phyloP scores from a whole-genome alignment of 306 rosid species.

The Lathyrus aphaca region DNA sequence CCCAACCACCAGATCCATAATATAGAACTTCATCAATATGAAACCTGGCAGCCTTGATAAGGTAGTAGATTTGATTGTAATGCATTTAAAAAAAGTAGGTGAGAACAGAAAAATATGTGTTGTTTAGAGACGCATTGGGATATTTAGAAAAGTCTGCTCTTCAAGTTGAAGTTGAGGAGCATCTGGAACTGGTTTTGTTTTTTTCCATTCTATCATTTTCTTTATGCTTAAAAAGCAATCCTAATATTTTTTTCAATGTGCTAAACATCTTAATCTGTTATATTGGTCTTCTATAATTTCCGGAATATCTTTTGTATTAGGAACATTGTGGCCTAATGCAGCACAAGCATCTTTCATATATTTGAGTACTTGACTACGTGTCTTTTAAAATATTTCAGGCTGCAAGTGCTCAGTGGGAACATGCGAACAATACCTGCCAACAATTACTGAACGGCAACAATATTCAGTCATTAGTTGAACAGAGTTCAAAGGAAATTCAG shows the following conservation, averaged over 20 bases:
- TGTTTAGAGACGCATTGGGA: not conserved
- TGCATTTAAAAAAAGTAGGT: not conserved
- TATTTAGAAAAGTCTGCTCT: not conserved
- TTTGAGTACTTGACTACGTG: constrained; percentile 18
- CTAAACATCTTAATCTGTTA: not conserved
- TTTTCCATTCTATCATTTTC: not conserved
- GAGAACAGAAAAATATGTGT: not conserved
- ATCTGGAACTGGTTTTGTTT: not conserved
- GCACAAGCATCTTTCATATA: not conserved
- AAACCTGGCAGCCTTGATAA: constrained; percentile 30
- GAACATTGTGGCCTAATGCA: constrained; percentile 16
- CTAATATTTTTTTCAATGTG: not conserved
- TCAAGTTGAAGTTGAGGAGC: not conserved
- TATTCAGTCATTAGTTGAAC: constrained; percentile 55
- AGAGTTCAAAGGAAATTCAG: constrained; percentile 67
- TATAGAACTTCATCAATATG: constrained; percentile 26
- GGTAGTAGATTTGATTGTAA: constrained; percentile 29
- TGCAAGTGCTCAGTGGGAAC: constrained; percentile 80
- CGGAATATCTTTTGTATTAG: not conserved
- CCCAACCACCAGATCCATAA: constrained; percentile 18
- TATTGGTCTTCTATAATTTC: not conserved
- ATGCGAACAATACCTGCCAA: constrained; percentile 52
- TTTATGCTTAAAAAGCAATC: constrained; percentile 2
- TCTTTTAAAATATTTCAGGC: constrained; percentile 55
- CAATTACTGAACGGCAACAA: constrained; percentile 58